Base-by-base conservation (phyloP, 305 asterid genomes). In the Solanum aculeatissimum region DNA sequence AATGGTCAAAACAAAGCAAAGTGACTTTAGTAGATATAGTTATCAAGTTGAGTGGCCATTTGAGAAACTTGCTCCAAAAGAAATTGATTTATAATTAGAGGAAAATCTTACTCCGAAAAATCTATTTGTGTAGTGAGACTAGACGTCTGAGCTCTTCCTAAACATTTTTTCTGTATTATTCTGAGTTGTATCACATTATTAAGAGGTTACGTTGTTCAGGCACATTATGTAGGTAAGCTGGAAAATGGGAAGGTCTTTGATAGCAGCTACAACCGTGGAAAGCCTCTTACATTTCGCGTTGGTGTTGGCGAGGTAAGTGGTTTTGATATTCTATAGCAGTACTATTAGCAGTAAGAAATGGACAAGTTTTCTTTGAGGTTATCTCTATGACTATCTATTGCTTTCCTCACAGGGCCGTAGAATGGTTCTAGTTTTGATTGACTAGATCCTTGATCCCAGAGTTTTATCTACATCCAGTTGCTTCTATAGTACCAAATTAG, bases 211-310 rank as follows among this genome's bases (percentile, higher is more conserved):
- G 57, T 49, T 49, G 80, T 40, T 65, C 93, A 95, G 98, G 98
- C 98, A 83, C 99, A 94, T 90, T 95, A 95, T 81, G 85, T 89
- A 4, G 98, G 99, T 62, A 95, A 89, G 71, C 82, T 94, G 88
- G 92, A 91, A 86, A 88, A 94, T 75, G 99, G 99, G 21, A 92
- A 89, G 85, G 95, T 95, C 29, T 95, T 95, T 40, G 99, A 95
- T 66, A 95, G 99, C 94, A 95, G 99, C 89, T 94, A 94, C 86
- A 91, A 89, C 53, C 87, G 99, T 29, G 98, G 99, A 75, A 93
- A 95, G 91, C 98, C 98, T 47, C 96, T 95, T 32, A 86, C 97
- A 12, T 94, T 95, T 87, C 98, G 94, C 14, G 84, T 94, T 32
- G 99, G 99, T 75, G 97, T 91, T 66, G 99, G 99, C 29, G 97